Conservation (phyloP, 2,329 filamentous ascomycete genomes). For the Fusarium lyarnte region DNA sequence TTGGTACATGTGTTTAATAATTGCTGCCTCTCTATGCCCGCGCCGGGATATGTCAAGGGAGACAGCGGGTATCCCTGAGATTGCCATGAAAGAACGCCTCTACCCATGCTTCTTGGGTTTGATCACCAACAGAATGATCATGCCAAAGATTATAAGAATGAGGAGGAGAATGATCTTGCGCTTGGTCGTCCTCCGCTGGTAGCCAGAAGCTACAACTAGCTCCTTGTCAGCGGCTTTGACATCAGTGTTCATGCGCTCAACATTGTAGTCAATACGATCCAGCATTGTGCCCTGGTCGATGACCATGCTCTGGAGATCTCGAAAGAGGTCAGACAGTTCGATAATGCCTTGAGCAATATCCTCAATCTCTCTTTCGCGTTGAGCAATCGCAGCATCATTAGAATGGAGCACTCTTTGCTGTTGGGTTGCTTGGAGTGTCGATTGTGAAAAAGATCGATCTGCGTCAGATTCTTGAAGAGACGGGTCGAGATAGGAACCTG, state of each 20-base stretch:
- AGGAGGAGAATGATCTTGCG: slow-evolving; percentile 93
- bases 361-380: slow-evolving; percentile 95
- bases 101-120: slow-evolving; percentile 73
- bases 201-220: slow-evolving; percentile 85
- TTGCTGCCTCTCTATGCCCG: slow-evolving; percentile 7
- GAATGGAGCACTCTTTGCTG: slow-evolving; percentile 74
- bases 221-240: slow-evolving; percentile 95
- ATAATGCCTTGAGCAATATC: slow-evolving; percentile 99
- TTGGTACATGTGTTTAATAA: slow-evolving; percentile 43
- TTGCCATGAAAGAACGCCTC: slow-evolving; percentile 15
- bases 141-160: slow-evolving; percentile 81
- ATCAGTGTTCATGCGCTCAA: slow-evolving; percentile 92
- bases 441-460: slow-evolving; percentile 91
- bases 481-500: slow-evolving; percentile 76
- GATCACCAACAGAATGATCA: slow-evolving; percentile 84
- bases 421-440: slow-evolving; percentile 81
- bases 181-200: slow-evolving; percentile 89
- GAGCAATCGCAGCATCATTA: slow-evolving; percentile 85
- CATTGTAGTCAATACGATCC: slow-evolving; percentile 97
- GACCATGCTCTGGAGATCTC: slow-evolving; percentile 94
- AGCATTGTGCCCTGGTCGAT: slow-evolving; percentile 92
- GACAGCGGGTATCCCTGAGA: slow-evolving; percentile 29
- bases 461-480: slow-evolving; percentile 93
- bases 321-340: slow-evolving; percentile 94
- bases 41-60: neutral